phyloP scores from a whole-genome alignment of 495 filamentous ascomycete genomes.

The Hypoxylon fragiforme region DNA sequence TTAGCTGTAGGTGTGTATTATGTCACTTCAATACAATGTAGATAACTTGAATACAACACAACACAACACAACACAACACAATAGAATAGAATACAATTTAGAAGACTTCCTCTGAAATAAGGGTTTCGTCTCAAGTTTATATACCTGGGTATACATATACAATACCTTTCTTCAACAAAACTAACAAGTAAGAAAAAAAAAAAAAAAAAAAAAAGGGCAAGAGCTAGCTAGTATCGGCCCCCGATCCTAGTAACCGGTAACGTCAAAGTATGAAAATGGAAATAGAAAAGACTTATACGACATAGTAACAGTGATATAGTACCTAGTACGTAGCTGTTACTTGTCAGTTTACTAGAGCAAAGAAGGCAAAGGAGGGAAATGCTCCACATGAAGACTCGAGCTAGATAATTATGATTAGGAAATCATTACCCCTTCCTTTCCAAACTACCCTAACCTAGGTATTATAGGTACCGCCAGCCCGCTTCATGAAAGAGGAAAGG shows the following conservation, averaged over 20 bases:
- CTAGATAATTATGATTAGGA: conserved; percentile 18
- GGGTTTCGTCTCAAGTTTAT: background rate
- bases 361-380: too few relatives aligned
- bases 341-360: conserved; percentile 20
- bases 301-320: background rate
- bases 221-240: conserved; percentile 4
- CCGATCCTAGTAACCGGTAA: conserved; percentile 8
- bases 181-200: background rate
- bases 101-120: background rate
- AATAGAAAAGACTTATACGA: background rate
- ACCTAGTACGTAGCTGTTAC: too few relatives aligned
- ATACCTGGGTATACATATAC: background rate
- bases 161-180: too few relatives aligned
- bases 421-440: conserved; percentile 7
- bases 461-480: background rate
- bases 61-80: background rate
- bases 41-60: too few relatives aligned
- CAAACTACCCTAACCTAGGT: too few relatives aligned
- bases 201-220: background rate
- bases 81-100: background rate
- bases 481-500: too few relatives aligned
- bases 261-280: conserved; percentile 27
- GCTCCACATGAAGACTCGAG: conserved; percentile 20
- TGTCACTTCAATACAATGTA: too few relatives aligned
- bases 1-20: too few relatives aligned